Base-by-base conservation (phyloP, 1,284 basidiomycete genomes). In the Cryptococcus maquisensis region DNA sequence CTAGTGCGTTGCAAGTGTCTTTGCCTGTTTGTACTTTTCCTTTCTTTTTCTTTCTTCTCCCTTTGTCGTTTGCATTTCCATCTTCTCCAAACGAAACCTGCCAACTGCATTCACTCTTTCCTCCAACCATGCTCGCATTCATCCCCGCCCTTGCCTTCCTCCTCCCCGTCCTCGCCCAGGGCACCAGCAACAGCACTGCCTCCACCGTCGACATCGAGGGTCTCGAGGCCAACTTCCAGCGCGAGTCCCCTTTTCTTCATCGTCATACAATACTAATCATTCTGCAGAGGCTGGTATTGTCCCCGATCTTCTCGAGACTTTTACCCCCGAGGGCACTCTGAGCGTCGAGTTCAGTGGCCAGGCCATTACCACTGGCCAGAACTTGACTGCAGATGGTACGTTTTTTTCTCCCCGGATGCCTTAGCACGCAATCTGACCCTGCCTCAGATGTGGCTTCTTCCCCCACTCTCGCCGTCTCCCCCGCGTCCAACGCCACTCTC, bases 281-380 rank as follows among this genome's bases (percentile, higher is more conserved):
- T 20, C 18, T 42, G 5, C 51, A 71, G 71, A 66, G 51, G 62
- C 85, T 8, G 78, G 75, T 47, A 76, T 88, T 56, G 82, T 84
- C 45, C 85, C 86, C 4, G 74, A 79, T 52, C 73, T 85, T 45
- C 62, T 88, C 47, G 39, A 79, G 12, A 75, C 77, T 20, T 87
- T 88, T 68, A 68, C 74, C 54, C 86, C 86, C 8, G 71, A 69
- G 42, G 84, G 82, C 24, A 52, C 83, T 44, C 76, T 88, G 54
- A 68, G 76, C 38, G 71, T 84, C 56, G 74, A 78, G 53, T 88
- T 81, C 69, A 64, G 78, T 49, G 55, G 56, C 21, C 69, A 81
- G 3, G 54, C 66, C 51, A 76, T 86, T 47, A 63, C 79, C 16
- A 80, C 84, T 7, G 87, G 87, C 45, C 82, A 86, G 68, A 61